phyloP scores from a whole-genome alignment of 495 filamentous ascomycete species.

The Neurospora cerealis region DNA sequence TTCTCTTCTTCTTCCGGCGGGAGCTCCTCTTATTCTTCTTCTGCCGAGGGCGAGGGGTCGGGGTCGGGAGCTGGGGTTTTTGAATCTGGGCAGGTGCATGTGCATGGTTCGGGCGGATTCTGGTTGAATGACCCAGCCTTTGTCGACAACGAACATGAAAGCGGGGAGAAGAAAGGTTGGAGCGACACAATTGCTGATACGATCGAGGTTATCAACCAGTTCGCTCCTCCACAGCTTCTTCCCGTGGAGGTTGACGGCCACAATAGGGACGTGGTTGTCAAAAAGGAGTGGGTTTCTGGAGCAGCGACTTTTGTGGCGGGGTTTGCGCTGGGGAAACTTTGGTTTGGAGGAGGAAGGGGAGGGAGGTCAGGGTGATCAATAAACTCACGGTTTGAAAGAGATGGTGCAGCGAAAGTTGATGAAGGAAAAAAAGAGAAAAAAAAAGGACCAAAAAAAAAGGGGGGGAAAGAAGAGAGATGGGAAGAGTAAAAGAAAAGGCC shows the following conservation, averaged over 20 bases:
- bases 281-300: background rate
- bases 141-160: no score
- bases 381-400: no score
- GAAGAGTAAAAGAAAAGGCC: no score
- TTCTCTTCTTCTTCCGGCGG: background rate
- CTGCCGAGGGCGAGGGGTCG: background rate
- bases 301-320: background rate
- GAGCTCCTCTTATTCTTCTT: background rate
- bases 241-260: background rate
- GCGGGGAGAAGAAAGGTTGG: no score
- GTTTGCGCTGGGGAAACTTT: background rate
- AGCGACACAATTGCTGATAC: background rate
- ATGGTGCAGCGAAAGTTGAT: background rate
- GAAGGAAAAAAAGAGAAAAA: no score
- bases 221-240: background rate
- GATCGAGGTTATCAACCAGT: background rate
- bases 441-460: no score
- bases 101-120: no score
- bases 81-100: background rate
- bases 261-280: background rate
- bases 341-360: background rate
- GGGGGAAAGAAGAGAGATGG: no score
- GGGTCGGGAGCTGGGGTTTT: background rate
- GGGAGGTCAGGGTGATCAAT: background rate
- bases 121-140: no score